Evolutionary conservation across 2,329 filamentous ascomycete genomes (phyloP).

Genomic region (Elsinoe fawcettii): DNA sequence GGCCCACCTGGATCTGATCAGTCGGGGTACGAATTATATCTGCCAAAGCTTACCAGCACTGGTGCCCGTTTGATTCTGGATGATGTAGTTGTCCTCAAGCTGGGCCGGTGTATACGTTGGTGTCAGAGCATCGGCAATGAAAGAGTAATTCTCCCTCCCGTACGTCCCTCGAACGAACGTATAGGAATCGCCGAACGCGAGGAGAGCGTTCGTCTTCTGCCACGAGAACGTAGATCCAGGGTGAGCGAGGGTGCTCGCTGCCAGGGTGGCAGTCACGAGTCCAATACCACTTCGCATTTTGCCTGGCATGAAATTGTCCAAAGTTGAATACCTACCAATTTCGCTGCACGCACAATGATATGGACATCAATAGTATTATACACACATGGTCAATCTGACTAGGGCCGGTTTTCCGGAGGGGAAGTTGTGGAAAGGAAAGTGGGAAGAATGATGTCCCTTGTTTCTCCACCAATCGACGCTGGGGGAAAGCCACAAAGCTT

Average conservation of each 20-base stretch:
- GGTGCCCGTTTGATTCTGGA: slow-evolving; percentile 38
- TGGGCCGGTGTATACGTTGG: slow-evolving; percentile 38
- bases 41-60: background rate
- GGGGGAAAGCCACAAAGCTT: background rate
- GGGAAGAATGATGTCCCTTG: background rate
- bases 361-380: background rate
- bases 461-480: background rate
- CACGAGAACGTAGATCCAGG: background rate
- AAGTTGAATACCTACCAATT: background rate
- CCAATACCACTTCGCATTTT: background rate
- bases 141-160: slow-evolving; percentile 46
- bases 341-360: no score
- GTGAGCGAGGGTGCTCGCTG: background rate
- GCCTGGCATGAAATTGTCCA: background rate
- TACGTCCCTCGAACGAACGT: slow-evolving; percentile 48
- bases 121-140: slow-evolving; percentile 47
- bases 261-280: background rate
- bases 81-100: slow-evolving; percentile 42
- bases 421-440: slow-evolving; percentile 2
- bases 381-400: background rate
- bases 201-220: slow-evolving; percentile 10
- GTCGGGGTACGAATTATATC: slow-evolving; percentile 20
- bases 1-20: slow-evolving; percentile 47
- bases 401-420: slow-evolving; percentile 1
- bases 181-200: slow-evolving; percentile 47